Percentiles rank a stretch among this genome's conserved stretches.
These are phyloP conservation scores for Plasmodium relictum DNA, from an alignment of 169 alveolate species.

Conservation along the genomic window DNA sequence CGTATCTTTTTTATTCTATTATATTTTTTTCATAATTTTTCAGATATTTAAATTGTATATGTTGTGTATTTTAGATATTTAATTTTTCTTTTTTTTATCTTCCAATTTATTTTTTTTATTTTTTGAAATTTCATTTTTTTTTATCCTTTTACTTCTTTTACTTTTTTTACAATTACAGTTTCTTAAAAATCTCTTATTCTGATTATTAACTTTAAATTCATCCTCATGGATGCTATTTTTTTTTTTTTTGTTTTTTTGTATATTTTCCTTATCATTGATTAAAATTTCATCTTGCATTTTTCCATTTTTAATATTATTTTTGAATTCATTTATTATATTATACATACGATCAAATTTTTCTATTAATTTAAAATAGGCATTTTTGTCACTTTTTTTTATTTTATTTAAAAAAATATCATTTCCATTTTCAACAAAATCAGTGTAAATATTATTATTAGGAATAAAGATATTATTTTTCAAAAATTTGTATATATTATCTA, in stretches of 20 bases:
- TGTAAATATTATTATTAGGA: conserved; percentile 64
- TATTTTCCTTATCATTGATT: conserved; percentile 12
- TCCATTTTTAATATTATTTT: conserved; percentile 16
- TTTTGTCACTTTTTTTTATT: conserved; percentile 58
- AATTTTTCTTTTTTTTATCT: background rate
- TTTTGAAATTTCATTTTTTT: conserved; percentile 27
- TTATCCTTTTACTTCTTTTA: conserved; percentile 45
- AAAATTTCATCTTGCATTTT: conserved; percentile 9
- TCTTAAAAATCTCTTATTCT: conserved; percentile 14
- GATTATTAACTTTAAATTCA: conserved; percentile 11
- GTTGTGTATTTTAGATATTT: no score
- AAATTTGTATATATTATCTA: conserved; percentile 50
- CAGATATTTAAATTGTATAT: background rate
- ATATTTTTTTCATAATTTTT: background rate
- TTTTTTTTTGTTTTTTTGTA: conserved; percentile 32
- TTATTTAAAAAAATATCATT: conserved; percentile 70
- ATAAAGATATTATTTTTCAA: conserved; percentile 59
- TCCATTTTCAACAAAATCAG: conserved; percentile 73
- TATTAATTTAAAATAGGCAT: conserved; percentile 55
- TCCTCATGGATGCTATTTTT: conserved; percentile 24
- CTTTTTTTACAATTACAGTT: conserved; percentile 12
- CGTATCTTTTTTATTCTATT: no score
- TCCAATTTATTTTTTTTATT: conserved; percentile 1
- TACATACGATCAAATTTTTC: conserved; percentile 73
- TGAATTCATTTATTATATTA: conserved; percentile 66